Percentiles rank a stretch among this genome's conserved stretches.
Conservation (phyloP, 2,329 filamentous ascomycete species). For the Claviceps purpurea region DNA sequence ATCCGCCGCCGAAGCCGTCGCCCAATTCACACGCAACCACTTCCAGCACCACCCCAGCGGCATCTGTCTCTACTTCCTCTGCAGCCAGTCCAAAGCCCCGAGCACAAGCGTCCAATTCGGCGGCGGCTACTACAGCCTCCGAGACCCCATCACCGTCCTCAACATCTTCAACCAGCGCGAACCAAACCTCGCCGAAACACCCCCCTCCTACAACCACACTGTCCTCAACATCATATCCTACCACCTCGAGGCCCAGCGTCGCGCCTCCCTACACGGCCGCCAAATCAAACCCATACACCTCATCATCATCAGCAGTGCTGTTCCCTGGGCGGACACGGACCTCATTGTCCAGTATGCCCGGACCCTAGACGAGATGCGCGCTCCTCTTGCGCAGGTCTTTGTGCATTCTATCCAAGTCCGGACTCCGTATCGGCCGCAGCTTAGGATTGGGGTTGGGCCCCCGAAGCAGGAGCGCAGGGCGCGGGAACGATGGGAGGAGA, state of each 20-base stretch:
- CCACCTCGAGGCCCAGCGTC: not conserved
- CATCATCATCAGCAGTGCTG: not conserved
- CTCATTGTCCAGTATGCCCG: too few species aligned
- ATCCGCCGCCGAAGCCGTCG: conserved; percentile 58
- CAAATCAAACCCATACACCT: not conserved
- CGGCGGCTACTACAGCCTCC: conserved; percentile 52
- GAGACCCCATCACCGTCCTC: not conserved
- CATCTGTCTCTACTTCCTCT: conserved; percentile 85
- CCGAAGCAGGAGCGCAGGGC: too few species aligned
- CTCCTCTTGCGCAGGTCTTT: too few species aligned
- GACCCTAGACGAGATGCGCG: too few species aligned
- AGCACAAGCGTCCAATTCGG: conserved; percentile 27
- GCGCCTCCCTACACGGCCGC: not conserved
- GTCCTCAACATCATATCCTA: not conserved
- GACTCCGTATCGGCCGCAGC: too few species aligned
- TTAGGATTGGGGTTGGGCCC: too few species aligned
- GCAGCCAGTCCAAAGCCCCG: conserved; percentile 37
- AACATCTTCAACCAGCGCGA: not conserved
- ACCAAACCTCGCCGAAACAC: not conserved
- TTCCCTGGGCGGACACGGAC: too few species aligned
- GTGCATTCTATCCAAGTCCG: too few species aligned
- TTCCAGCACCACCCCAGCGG: conserved; percentile 68
- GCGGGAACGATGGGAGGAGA: too few species aligned
- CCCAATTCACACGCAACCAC: conserved; percentile 69
- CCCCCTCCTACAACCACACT: not conserved